A percentile compares a stretch with the other conserved stretches of the same genome.
Conservation (phyloP, 768 basidiomycete species). For the Chalciporus pseudorubinellus region DNA sequence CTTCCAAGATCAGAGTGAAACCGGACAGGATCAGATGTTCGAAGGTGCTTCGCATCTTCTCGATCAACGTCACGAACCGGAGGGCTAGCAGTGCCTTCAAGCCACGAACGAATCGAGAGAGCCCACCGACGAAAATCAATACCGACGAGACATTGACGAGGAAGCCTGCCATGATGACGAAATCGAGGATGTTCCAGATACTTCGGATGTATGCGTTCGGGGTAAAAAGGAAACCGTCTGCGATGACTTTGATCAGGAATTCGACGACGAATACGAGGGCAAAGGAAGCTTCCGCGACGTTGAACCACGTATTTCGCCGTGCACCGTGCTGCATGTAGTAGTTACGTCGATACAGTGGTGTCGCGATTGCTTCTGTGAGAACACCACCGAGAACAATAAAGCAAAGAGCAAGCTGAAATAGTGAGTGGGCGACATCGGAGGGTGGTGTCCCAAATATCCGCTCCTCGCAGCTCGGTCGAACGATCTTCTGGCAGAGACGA, state of each 20-base stretch:
- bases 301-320: conserved; percentile 81
- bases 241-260: conserved; percentile 85
- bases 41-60: conserved; percentile 84
- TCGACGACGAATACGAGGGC: conserved; percentile 73
- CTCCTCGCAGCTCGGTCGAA: conserved; percentile 79
- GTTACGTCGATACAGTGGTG: conserved; percentile 75
- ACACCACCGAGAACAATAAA: conserved; percentile 78
- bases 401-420: conserved; percentile 75
- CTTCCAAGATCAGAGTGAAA: conserved; percentile 80
- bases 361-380: conserved; percentile 78
- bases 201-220: conserved; percentile 90
- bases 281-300: conserved; percentile 72
- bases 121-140: conserved; percentile 71
- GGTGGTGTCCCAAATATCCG: conserved; percentile 81
- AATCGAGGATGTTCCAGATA: conserved; percentile 91
- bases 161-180: conserved; percentile 76
- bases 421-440: conserved; percentile 59
- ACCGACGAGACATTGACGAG: conserved; percentile 71
- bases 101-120: conserved; percentile 79
- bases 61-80: conserved; percentile 85
- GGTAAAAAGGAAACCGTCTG: conserved; percentile 88
- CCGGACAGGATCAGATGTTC: conserved; percentile 86
- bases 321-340: conserved; percentile 62
- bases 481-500: conserved; percentile 75
- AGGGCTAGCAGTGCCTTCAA: conserved; percentile 88